Evolutionary conservation across 2,329 filamentous ascomycete genomes (phyloP), one percentile per base, ranked within the genome.

Genomic region (Fusarium sp.): DNA sequence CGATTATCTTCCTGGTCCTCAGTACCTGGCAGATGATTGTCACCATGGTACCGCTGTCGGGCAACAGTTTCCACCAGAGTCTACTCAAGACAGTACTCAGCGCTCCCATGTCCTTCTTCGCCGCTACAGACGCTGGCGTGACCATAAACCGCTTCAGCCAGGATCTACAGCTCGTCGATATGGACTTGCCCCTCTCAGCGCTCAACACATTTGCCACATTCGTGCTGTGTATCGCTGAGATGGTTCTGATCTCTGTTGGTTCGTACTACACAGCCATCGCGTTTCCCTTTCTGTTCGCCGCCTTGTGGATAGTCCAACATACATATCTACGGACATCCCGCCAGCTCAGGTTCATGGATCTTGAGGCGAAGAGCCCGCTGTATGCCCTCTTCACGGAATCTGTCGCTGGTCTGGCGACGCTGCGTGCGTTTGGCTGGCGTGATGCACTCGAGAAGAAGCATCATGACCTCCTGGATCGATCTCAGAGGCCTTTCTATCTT

Each of bases 311-410:
- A 1, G 65, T 77, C 2, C 70, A 72, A 1, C 69, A 73, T 15
- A 30, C 50, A 1, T 68, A 89, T 69, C 81, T 89, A 1, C 81
- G 85, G 4, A 89, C 87, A 1, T 88, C 86, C 0, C 84, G 86
- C 0, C 87, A 88, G 73, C 75, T 89, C 9, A 83, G 88, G 11
- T 83, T 87, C 35, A 80, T 89, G 32, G 88, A 89, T 59, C 79
- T 89, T 2, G 87, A 89, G 72, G 81, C 84, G 28, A 85, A 85
- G 69, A 82, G 82, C 1, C 85, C 86, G 2, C 80, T 89, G 2
- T 88, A 85, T 64, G 83, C 85, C 1, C 84, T 88, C 23, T 87
- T 88, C 67, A 80, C 81, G 13, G 88, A 89, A 66, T 84, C 84
- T 3, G 72, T 87, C 0, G 78, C 80, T 15, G 87, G 87, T 2